Evolutionary conservation across 148 eudicot species (phyloP), one percentile per base, ranked within the genome.

Genomic region (Amaranthus hypochondriacus): DNA sequence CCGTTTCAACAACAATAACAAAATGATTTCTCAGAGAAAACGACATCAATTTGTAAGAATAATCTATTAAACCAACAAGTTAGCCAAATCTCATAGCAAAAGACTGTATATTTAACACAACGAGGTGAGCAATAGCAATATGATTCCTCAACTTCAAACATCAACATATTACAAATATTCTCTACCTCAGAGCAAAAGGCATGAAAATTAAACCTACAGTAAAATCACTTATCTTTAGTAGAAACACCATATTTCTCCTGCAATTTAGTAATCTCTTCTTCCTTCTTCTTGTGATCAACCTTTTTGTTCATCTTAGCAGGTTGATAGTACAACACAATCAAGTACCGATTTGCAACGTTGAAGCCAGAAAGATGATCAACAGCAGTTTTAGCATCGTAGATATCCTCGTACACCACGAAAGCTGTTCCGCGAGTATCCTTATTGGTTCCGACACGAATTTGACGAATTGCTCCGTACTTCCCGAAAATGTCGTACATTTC

Each of bases 401-500:
- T 91, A 62, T 91, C 93, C 80, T 91, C 93, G 84, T 91, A 91
- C 2, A 91, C 91, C 1, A 89, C 88, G 58, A 85, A 91, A 2
- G 96, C 89, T 0, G 96, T 89, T 28, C 93, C 96, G 0, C 91
- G 80, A 0, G 96, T 91, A 70, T 91, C 96, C 87, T 88, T 90
- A 68, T 79, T 84, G 2, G 87, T 87, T 47, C 90, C 96, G 48
- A 90, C 82, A 0, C 96, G 81, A 6, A 90, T 88, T 74, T 88
- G 92, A 5, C 92, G 86, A 14, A 90, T 89, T 11, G 92, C 92
- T 2, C 96, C 91, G 83, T 91, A 91, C 70, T 89, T 90, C 43
- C 92, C 96, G 83, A 90, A 90, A 7, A 90, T 88, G 42, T 91
- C 92, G 86, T 91, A 89, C 97, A 91, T 89, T 75, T 92, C 97